Base-by-base conservation (phyloP, 2,329 filamentous ascomycete species). In the Macrophomina pseudophaseolina region DNA sequence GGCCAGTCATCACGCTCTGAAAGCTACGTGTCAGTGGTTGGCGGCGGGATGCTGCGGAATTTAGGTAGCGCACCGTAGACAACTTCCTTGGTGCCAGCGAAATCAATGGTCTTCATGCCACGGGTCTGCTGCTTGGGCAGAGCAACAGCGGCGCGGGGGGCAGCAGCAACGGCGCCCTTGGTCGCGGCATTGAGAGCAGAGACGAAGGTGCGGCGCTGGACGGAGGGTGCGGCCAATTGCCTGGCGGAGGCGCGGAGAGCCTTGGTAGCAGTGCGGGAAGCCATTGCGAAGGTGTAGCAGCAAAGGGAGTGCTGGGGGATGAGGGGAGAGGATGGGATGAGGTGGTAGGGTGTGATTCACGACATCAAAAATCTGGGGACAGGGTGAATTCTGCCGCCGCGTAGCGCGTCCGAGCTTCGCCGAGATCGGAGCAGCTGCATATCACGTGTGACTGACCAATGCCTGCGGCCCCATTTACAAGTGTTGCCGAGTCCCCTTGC, bases 31-130 rank as follows among this genome's bases (percentile, higher is more conserved):
- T 72, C 67, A 74, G 69, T 67, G 48, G 68, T 79, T 67, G 80
- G 76, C 66, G 30, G 70, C 66, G 73, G 70, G 70, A 69, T 38
- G 18, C 48, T 32, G n/a, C 8, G 49, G 18, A 2, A 59, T 51
- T 32, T n/a, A 42, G 35, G 67, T 42, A 65, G 77, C 87, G 75
- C 83, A 96, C 93, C 93, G 80, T 92, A 97, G 80, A 99, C 95
- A 73, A 90, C 88, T 88, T 99, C 95, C 86, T 96, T 94, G 80
- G 87, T 87, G 77, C 93, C 95, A 73, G 95, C 95, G 82, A 99
- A 99, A 89, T 98, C 94, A 82, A 99, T 94, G 75, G 94, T 97
- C 92, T 99, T 98, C 79, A 97, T 84, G 81, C 95, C 95, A 79
- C 95, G 91, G 72, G 87, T 84, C 77, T 89, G 87, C 85, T 93